Evolutionary conservation across 177 flowering plant species (phyloP).

Genomic region (Tripterygium wilfordii): DNA sequence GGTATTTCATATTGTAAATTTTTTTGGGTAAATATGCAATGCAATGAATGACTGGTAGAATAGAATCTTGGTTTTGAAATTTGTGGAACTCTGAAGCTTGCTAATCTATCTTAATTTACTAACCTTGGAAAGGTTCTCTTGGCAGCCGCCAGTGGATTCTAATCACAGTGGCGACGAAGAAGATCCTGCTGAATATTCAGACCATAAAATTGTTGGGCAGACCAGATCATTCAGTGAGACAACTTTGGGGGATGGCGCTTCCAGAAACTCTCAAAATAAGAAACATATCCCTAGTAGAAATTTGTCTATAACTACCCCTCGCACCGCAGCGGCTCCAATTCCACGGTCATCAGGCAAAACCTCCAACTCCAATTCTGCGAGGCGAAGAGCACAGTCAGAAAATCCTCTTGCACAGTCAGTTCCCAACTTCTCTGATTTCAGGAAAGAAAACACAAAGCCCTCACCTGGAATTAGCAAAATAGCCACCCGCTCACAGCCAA

Average conservation of each 20-base stretch:
- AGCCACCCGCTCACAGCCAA: constrained; percentile 43
- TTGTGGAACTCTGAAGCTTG: background rate
- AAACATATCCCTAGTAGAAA: constrained; percentile 46
- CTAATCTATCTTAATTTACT: too few relatives aligned
- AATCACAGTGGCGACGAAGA: constrained; percentile 61
- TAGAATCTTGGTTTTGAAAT: background rate
- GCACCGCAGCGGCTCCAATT: constrained; percentile 38
- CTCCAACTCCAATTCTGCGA: constrained; percentile 44
- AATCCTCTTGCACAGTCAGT: constrained; percentile 85
- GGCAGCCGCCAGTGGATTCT: constrained; percentile 50
- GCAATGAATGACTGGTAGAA: too few relatives aligned
- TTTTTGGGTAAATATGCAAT: too few relatives aligned
- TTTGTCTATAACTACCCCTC: constrained; percentile 55
- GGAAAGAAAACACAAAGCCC: constrained; percentile 87
- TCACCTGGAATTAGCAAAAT: constrained; percentile 52
- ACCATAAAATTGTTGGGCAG: constrained; percentile 31
- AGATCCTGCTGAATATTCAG: constrained; percentile 39
- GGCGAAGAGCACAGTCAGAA: constrained; percentile 55
- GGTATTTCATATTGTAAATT: too few relatives aligned
- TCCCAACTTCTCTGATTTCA: constrained; percentile 85
- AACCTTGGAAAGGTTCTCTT: constrained; percentile 16
- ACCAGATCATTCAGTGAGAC: constrained; percentile 33
- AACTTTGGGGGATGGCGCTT: constrained; percentile 37
- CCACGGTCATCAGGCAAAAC: constrained; percentile 53
- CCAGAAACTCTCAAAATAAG: constrained; percentile 48